Conservation (phyloP, 225 moss, liverwort and hornwort species). For the Anthoceros angustus region DNA sequence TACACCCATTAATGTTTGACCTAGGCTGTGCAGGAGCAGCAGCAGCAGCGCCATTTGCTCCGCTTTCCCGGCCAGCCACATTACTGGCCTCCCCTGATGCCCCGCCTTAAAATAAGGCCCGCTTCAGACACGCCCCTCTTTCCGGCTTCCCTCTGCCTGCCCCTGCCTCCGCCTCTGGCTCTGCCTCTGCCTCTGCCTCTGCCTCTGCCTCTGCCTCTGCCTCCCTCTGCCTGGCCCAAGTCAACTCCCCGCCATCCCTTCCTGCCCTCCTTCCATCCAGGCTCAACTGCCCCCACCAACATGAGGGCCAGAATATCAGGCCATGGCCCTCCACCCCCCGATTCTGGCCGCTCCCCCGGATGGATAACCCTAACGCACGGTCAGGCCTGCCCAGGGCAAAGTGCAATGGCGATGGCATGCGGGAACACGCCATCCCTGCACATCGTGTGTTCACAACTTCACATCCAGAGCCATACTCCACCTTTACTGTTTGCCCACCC, state of each 20-base stretch:
- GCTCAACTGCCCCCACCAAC: background rate
- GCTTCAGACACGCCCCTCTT: background rate
- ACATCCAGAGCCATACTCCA: background rate
- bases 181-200: background rate
- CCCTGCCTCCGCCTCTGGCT: background rate
- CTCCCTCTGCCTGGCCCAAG: background rate
- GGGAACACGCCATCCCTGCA: too few species aligned
- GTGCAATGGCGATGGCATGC: too few species aligned
- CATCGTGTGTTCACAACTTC: too few species aligned
- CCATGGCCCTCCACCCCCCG: too few species aligned
- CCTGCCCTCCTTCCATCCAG: background rate
- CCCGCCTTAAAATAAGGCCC: background rate
- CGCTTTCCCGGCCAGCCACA: background rate
- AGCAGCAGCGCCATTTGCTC: background rate
- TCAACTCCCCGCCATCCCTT: background rate
- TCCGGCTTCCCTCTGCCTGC: background rate
- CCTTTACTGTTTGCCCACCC: background rate
- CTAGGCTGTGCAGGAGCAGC: background rate
- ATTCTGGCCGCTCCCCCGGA: too few species aligned
- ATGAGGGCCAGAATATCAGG: background rate
- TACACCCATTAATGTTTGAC: background rate
- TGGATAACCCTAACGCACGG: too few species aligned
- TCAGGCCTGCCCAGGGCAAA: too few species aligned
- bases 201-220: background rate
- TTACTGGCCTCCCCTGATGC: background rate